Conservation (phyloP, 768 basidiomycete species). For the Lactarius indigo region DNA sequence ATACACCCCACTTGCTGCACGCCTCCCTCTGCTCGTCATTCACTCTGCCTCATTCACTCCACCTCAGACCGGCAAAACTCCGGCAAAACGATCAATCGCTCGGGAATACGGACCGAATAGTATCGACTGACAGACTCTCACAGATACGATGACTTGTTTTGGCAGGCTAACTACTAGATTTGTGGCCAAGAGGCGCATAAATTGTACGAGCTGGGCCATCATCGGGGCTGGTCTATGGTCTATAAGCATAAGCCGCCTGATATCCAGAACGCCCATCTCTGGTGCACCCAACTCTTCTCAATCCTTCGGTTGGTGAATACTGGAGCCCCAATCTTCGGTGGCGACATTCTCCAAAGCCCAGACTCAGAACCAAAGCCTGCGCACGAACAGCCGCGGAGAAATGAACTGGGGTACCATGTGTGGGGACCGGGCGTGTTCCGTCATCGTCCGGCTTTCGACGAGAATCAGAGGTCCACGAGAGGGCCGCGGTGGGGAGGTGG, state of each 20-base stretch:
- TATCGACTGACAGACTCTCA: no score
- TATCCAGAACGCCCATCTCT: not conserved
- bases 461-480: not conserved
- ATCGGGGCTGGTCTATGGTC: not conserved
- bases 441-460: not conserved
- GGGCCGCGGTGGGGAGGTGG: conserved; percentile 7
- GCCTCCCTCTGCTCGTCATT: no score
- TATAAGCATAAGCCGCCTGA: not conserved
- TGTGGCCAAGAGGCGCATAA: no score
- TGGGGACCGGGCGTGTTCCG: not conserved
- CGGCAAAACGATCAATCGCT: no score
- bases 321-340: not conserved
- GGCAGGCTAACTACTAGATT: no score
- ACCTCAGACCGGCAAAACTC: no score
- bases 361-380: conserved; percentile 7
- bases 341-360: conserved; percentile 3
- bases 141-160: no score
- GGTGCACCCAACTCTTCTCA: not conserved
- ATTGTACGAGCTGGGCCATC: not conserved
- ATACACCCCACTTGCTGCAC: no score
- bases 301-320: not conserved
- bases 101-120: no score
- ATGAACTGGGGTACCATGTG: conserved; percentile 7
- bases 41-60: no score
- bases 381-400: not conserved